Evolutionary conservation across 108 stramenopile species (phyloP).

Genomic region (Fistulifera pelliculosa): DNA sequence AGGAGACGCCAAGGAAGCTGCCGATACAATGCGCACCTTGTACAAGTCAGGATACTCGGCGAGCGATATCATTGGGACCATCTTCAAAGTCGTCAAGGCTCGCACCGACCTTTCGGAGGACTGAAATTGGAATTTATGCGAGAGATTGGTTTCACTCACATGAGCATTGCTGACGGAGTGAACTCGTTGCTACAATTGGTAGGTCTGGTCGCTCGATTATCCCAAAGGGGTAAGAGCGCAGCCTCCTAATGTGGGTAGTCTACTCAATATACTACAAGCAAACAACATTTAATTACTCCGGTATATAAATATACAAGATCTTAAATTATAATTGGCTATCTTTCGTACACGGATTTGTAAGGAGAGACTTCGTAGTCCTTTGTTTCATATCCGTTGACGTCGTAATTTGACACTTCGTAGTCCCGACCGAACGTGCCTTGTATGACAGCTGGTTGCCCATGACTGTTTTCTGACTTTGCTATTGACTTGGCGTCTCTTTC

Average conservation of each 20-base stretch:
- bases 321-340: background rate
- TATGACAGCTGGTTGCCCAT: too few relatives aligned
- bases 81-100: slow-evolving; percentile 88
- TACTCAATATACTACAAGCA: too few relatives aligned
- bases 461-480: too few relatives aligned
- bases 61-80: slow-evolving; percentile 90
- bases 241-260: too few relatives aligned
- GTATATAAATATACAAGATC: too few relatives aligned
- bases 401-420: slow-evolving; percentile 21
- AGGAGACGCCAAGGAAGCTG: slow-evolving; percentile 60
- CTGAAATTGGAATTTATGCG: slow-evolving; percentile 78
- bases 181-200: slow-evolving; percentile 72
- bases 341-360: slow-evolving; percentile 30
- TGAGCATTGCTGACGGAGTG: slow-evolving; percentile 87
- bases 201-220: slow-evolving; percentile 80
- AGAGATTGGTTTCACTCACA: slow-evolving; percentile 93
- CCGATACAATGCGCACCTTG: slow-evolving; percentile 35
- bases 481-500: too few relatives aligned
- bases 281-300: too few relatives aligned
- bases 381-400: slow-evolving; percentile 10
- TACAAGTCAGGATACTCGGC: slow-evolving; percentile 75
- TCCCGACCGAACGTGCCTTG: slow-evolving; percentile 6
- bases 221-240: background rate
- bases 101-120: slow-evolving; percentile 66
- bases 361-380: slow-evolving; percentile 16